Evolutionary conservation across 768 basidiomycete species (phyloP), one percentile per base, ranked within the genome.

Genomic region (Leucogyrophana mollusca): DNA sequence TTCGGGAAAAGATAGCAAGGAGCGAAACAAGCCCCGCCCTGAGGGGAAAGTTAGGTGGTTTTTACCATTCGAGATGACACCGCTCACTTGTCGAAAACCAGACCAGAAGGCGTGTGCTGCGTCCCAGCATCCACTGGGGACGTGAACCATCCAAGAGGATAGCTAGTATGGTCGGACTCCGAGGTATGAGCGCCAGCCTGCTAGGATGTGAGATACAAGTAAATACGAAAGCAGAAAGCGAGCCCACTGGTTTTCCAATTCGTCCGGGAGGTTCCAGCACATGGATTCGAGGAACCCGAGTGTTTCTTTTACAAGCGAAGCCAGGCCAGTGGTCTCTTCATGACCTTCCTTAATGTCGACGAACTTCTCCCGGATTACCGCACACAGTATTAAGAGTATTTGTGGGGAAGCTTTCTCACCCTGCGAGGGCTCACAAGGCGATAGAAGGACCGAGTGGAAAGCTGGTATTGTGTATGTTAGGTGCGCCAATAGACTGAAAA

Each of bases 81-180:
- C 40, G 67, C 82, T 50, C 55, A 84, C 81, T 72, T 27, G 78
- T 77, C 16, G 78, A 78, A 33, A 87, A 58, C 43, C 80, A 61
- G 14, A 76, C 59, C 21, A 90, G 64, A 11, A 83, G 51, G n/a
- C 77, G 73, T 14, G 73, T 63, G 32, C 72, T 68, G 10, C 73
- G 70, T 38, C 66, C 60, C 7, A 87, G 59, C 21, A 87, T 59
- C 70, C 76, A 75, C 4, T 57, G 49, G 2, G 84, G 79, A 42
- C 83, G 83, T 18, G 66, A 62, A 4, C 68, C 52, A 49, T 78
- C 67, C 13, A 89, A 64, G 18, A 90, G 63, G 11, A 61, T 68
- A 42, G 70, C 59, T 43, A 85, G 54, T 35, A 77, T 64, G 17
- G 73, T 65, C 18, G 64, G 61, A 24, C 69, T 68, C 24, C 64